Evolutionary conservation across 2,329 filamentous ascomycete genomes (phyloP), one percentile per base, ranked within the genome.

Genomic region (Fusarium buharicum): DNA sequence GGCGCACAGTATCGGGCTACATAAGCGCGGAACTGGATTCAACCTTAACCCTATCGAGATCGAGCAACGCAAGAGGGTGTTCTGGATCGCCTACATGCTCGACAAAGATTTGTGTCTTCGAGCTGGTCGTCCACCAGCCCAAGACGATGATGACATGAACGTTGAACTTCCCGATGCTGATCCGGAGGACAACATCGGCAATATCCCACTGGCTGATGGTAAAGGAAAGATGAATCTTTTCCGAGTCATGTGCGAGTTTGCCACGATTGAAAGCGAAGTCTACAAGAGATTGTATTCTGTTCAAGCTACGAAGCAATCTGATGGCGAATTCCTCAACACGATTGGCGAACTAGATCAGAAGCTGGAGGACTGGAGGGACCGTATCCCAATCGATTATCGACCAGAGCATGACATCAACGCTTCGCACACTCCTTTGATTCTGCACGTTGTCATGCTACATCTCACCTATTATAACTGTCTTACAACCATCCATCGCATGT

Each of bases 401-500:
- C 95, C 95, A 1, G 95, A 98, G 75, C 89, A 97, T 73, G 93
- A 97, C 76, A 98, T 99, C 76, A 93, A 93, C 75, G 92, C 92
- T 1, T 90, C 90, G 0, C 92, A 97, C 74, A 96, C 93, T 1
- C 93, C 94, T 1, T 82, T 98, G n/a, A 93, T 98, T 17, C 81
- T 99, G 17, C 94, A 98, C 66, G 87, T 99, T 48, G 93, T 97
- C 59, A 92, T 97, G 74, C 80, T 99, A 55, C 95, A 99, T 75
- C 96, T 99, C 71, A 90, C 92, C 2, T 99, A 99, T 77, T 98
- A 98, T 80, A 99, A 99, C 75, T 97, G 93, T 70, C 79, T 99
- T 47, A 97, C 94, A 1, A 99, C 95, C 0, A 97, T 99, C 64
- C 95, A 99, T 75, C 91, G 95, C 47, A 99, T 98, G 95, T 96